A percentile compares a stretch with the other conserved stretches of the same genome.
Conservation (phyloP, 2,329 filamentous ascomycete genomes). For the Cercospora zeina region DNA sequence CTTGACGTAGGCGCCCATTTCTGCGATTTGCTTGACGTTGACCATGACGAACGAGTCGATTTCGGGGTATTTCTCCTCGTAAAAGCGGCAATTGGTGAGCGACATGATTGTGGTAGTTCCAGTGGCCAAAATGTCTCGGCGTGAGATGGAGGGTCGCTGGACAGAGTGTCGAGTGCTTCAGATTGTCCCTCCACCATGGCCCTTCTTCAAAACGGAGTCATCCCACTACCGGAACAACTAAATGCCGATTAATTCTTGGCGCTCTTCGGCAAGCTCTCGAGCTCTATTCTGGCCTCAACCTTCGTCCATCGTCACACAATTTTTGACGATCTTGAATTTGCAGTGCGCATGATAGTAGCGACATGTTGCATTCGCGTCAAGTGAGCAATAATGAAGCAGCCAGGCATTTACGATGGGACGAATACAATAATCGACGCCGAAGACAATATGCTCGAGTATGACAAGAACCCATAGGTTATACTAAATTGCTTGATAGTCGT, state of each 20-base stretch:
- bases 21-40: constrained; percentile 99
- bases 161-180: constrained; percentile 2
- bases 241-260: background rate
- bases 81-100: constrained; percentile 94
- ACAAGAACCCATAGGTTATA: background rate
- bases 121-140: background rate
- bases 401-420: too few species aligned
- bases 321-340: too few species aligned
- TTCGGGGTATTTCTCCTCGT: constrained; percentile 96
- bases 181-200: constrained; percentile 2
- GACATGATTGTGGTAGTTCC: constrained; percentile 69
- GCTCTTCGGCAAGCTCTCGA: background rate
- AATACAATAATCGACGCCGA: too few species aligned
- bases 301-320: background rate
- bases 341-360: too few species aligned
- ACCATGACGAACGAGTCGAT: constrained; percentile 99
- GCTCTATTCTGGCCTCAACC: background rate
- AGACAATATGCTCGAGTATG: background rate
- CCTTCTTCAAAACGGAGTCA: constrained; percentile 13
- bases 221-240: constrained; percentile 4
- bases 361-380: too few species aligned
- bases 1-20: constrained; percentile 99
- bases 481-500: background rate
- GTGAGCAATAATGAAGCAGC: too few species aligned
- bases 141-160: constrained; percentile 8